Evolutionary conservation across 768 basidiomycete genomes (phyloP).

Genomic region (Macrolepiota fuliginosa): DNA sequence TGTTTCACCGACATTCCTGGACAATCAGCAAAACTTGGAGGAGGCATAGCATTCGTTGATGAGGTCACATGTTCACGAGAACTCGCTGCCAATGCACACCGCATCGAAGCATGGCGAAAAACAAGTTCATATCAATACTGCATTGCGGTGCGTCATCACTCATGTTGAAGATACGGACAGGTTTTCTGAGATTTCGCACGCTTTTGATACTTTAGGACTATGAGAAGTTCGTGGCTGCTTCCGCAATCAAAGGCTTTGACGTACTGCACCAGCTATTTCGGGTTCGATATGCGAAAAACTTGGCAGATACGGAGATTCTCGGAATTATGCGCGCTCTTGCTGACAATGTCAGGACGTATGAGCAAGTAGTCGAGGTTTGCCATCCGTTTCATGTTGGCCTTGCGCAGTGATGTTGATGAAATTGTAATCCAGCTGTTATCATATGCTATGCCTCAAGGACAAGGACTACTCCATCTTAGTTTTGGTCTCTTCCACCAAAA

Average conservation of each 20-base stretch:
- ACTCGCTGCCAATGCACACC: slow-evolving; percentile 68
- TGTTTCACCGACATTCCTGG: slow-evolving; percentile 49
- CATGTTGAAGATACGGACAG: background rate
- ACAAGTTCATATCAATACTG: slow-evolving; percentile 79
- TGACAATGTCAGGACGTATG: slow-evolving; percentile 73
- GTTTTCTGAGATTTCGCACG: slow-evolving; percentile 10
- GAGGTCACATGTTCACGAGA: slow-evolving; percentile 67
- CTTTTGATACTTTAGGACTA: slow-evolving; percentile 56
- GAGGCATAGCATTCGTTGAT: slow-evolving; percentile 78
- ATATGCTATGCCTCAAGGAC: slow-evolving; percentile 59
- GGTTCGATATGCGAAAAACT: slow-evolving; percentile 67
- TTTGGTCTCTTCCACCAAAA: slow-evolving; percentile 92
- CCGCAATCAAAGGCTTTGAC: slow-evolving; percentile 79
- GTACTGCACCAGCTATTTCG: slow-evolving; percentile 83
- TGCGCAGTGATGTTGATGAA: slow-evolving; percentile 6
- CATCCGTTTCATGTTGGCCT: background rate
- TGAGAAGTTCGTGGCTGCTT: slow-evolving; percentile 45
- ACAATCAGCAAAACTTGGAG: slow-evolving; percentile 59
- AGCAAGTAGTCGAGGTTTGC: slow-evolving; percentile 84
- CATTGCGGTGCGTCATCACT: slow-evolving; percentile 45
- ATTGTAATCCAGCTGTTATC: slow-evolving; percentile 66
- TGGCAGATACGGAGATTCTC: slow-evolving; percentile 72
- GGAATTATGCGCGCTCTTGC: slow-evolving; percentile 74
- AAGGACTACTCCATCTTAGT: slow-evolving; percentile 82
- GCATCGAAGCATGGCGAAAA: slow-evolving; percentile 92